Base-by-base conservation (phyloP, 83 land plant genomes). In the Picea abies region DNA sequence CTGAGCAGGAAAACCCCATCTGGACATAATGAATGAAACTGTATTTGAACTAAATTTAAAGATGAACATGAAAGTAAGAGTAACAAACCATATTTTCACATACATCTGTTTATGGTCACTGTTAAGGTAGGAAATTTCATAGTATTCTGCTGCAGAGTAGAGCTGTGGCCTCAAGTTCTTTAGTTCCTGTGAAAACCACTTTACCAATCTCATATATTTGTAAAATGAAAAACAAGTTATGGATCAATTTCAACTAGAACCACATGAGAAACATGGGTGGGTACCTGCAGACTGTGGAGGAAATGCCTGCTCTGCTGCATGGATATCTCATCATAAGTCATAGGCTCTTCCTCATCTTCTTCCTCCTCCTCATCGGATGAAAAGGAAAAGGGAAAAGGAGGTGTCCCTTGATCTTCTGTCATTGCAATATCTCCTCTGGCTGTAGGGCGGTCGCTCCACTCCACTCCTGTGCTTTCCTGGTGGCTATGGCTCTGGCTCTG, bases 291-390 rank as follows among this genome's bases (percentile, higher is more conserved):
- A 58, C 85, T 88, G 78, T 92, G 90, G 23, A 86, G 81, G 83
- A 92, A 90, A 69, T 85, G 65, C 80, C 85, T 35, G 80, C 87
- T 92, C 84, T 90, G 92, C 70, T 92, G 85, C 88, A 89, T 86
- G 41, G 88, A 89, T 11, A 82, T 49, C 82, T 89, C 91, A 52
- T 89, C 90, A 66, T 81, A 86, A 71, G 79, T 89, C 14, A 85
- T 68, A 29, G 83, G 78, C 69, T 87, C 81, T 17, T 60, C 80
- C 63, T 29, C 41, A 2, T 76, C 32, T 12, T 52, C 79, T 23
- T 52, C 19, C 3, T 25, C 61, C 32, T 56, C 19, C 11, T 76
- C 69, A 3, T 56, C 58, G 15, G 58, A 12, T 56, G 14, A 0
- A 56, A 56, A 56, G 58, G 15, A 11, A 12, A 56, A 56, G 58